Percentiles rank a stretch among this genome's conserved stretches.
Conservation (phyloP, 805 yeast genomes). For the Komagataella pastoris region DNA sequence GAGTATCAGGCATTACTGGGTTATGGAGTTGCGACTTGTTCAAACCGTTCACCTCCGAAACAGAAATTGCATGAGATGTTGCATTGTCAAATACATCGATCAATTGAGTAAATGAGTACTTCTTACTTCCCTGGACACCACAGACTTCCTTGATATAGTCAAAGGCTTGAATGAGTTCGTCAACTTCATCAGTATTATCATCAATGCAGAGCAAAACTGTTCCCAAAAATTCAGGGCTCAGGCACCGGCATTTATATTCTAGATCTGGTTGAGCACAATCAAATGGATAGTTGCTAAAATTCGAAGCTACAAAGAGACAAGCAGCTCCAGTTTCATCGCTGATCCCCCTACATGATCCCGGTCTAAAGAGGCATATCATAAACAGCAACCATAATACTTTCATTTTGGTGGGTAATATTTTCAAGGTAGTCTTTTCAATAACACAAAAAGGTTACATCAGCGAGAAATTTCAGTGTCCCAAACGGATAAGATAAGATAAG, state of each 20-base stretch:
- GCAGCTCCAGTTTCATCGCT: background rate
- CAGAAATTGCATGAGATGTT: background rate
- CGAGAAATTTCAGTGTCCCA: background rate
- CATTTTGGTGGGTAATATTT: background rate
- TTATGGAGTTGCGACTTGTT: background rate
- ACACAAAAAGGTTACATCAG: background rate
- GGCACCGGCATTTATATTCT: background rate
- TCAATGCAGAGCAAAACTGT: background rate
- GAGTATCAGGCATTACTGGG: background rate
- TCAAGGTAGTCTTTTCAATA: background rate
- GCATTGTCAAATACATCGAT: background rate
- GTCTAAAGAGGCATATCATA: background rate
- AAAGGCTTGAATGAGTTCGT: background rate
- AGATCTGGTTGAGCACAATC: background rate
- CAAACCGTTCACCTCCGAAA: background rate
- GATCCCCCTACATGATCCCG: background rate
- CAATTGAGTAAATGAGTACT: background rate
- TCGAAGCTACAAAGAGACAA: background rate
- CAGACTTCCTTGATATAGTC: background rate
- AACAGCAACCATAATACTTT: background rate
- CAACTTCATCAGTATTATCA: background rate
- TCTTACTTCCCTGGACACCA: background rate
- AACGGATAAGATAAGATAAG: background rate
- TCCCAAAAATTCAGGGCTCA: background rate
- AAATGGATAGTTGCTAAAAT: background rate